phyloP scores from a whole-genome alignment of 139 green algal species.

The Yamagishiella unicocca region DNA sequence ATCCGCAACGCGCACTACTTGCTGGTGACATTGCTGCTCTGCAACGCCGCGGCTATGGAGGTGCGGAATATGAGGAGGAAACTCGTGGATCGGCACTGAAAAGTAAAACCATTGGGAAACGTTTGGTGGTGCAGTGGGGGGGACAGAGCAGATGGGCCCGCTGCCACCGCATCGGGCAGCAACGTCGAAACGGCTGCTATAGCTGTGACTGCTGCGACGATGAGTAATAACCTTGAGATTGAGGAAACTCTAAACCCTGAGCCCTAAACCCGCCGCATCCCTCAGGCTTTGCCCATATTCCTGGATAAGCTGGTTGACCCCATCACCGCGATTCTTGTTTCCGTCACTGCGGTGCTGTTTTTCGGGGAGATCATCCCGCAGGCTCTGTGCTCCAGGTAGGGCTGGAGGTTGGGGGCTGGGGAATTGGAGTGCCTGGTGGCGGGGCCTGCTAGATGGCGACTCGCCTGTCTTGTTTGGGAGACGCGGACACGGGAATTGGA shows the following conservation, averaged over 20 bases:
- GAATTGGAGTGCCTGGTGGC: background rate
- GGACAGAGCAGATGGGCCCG: background rate
- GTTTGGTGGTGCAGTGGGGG: background rate
- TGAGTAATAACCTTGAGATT: background rate
- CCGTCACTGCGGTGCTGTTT: constrained; percentile 77
- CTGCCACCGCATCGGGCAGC: background rate
- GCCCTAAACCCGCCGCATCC: background rate
- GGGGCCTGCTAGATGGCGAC: background rate
- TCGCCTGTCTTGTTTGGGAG: background rate
- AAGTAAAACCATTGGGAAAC: background rate
- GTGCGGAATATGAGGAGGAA: background rate
- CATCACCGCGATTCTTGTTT: constrained; percentile 77
- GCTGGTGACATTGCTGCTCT: constrained; percentile 74
- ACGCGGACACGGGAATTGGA: background rate
- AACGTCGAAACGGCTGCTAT: background rate
- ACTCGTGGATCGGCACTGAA: background rate
- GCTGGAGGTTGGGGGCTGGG: background rate
- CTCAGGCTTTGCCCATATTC: constrained; percentile 81
- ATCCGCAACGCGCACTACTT: constrained; percentile 61
- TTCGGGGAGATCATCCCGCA: constrained; percentile 94
- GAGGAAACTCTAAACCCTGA: background rate
- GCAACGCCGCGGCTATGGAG: constrained; percentile 75
- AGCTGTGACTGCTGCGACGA: background rate
- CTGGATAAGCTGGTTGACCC: constrained; percentile 80
- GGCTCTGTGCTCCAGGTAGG: constrained; percentile 83